Base-by-base conservation (phyloP, 192 early-diverging fungal species). In the Backusella sp. region DNA sequence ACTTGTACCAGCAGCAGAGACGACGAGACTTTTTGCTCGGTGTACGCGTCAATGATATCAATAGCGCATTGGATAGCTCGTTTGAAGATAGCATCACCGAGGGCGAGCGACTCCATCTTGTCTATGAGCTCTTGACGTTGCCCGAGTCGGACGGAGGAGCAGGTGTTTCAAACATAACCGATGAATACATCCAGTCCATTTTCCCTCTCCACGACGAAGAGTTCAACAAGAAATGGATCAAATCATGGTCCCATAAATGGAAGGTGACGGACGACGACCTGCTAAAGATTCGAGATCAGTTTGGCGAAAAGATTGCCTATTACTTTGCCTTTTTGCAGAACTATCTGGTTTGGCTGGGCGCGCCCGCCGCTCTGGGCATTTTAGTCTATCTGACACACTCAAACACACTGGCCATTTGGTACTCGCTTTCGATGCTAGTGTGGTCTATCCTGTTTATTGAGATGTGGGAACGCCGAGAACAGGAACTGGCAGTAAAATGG, bases 301-400 rank as follows among this genome's bases (percentile, higher is more conserved):
- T 94, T 88, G 96, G 96, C 74, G 96, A 97, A 78, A 93, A 95
- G 80, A 87, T 95, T 41, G 95, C 94, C n/a, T 91, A 88, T 83
- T 97, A 98, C 83, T 98, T 98, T 88, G 95, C 95, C 14, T 98
- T 97, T 81, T 79, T 97, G 3, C 95, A 97, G 83, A 94, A 89
- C 77, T 98, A 97, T 84, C 86, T 94, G 44, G 66, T 93, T 11
- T 94, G 90, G 86, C 84, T 98, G 30, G 81, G 89, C 30, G 73
- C 84, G 4, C 95, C 94, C 12, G 80, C 95, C 1, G 85, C 84
- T 5, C 66, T 92, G 8, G 95, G 96, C 15, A 42, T 89, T 8
- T 26, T 91, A 7, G 84, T 87, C 70, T 91, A 90, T 73, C 79
- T 88, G 6, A 79, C 82, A 28, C 78, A 87, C 30, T 73, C 77